Evolutionary conservation across 148 eudicot species (phyloP).

Genomic region (Diospyros lotus): DNA sequence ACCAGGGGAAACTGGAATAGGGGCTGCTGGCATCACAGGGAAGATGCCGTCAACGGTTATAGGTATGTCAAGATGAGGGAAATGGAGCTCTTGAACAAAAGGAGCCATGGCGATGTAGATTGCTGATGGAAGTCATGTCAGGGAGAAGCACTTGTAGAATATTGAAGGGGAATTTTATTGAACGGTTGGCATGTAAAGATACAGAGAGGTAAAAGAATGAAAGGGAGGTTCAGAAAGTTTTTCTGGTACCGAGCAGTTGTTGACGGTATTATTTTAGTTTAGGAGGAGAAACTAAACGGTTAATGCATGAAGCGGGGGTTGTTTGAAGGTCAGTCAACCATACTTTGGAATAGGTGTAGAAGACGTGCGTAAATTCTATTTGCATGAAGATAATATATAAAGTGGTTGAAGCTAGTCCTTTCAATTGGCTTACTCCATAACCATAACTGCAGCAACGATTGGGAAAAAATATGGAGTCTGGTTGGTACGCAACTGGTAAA

Average conservation of each 20-base stretch:
- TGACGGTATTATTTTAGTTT: not conserved
- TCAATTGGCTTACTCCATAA: no score
- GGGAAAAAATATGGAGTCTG: no score
- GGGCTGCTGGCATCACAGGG: constrained; percentile 42
- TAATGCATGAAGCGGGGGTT: constrained; percentile 3
- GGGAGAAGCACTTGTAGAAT: constrained; percentile 24
- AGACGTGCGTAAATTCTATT: not conserved
- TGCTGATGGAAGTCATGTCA: constrained; percentile 1
- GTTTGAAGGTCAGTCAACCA: not conserved
- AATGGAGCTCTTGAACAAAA: constrained; percentile 58
- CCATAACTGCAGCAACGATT: no score
- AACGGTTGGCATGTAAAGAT: constrained; percentile 20
- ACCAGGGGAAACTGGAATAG: constrained; percentile 41
- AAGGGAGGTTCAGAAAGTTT: not conserved
- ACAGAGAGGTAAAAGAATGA: constrained; percentile 7
- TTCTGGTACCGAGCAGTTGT: constrained; percentile 11
- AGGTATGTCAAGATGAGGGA: constrained; percentile 56
- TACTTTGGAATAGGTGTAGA: not conserved
- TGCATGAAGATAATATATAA: not conserved
- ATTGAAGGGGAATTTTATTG: not conserved
- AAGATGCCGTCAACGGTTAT: constrained; percentile 35
- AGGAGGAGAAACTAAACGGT: not conserved
- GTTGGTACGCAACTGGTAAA: no score
- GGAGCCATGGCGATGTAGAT: constrained; percentile 39
- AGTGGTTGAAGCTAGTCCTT: no score